Percentiles rank a stretch among this genome's conserved stretches.
These are phyloP conservation scores for Rhizopus sp. DNA, from an alignment of 371 early-diverging fungal genomes.

Conservation along the genomic window DNA sequence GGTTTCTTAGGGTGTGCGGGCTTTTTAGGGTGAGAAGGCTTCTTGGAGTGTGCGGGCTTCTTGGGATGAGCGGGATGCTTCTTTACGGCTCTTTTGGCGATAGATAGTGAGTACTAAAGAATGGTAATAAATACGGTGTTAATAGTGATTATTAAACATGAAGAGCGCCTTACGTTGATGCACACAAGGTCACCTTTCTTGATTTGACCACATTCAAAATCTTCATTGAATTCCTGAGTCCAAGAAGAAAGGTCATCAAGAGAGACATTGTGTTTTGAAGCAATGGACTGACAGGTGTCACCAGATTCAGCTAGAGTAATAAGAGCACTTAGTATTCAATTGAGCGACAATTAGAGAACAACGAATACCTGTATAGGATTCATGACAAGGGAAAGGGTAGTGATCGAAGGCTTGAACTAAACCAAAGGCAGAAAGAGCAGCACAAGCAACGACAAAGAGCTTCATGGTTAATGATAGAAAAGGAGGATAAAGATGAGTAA, in stretches of 20 bases:
- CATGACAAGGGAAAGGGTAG: slow-evolving; percentile 2
- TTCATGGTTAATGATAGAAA: not conserved
- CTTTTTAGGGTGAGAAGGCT: not conserved
- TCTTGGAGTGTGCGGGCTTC: not conserved
- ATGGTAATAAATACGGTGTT: no score
- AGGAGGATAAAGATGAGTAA: no score
- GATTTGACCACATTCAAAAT: not conserved
- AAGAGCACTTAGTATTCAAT: not conserved
- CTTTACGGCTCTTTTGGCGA: no score
- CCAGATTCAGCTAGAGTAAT: not conserved
- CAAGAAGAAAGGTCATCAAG: not conserved
- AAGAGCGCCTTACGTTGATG: not conserved
- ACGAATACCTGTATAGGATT: not conserved
- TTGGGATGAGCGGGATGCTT: no score
- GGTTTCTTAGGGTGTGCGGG: not conserved
- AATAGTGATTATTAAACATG: no score
- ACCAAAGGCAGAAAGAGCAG: not conserved
- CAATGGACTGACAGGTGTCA: slow-evolving; percentile 2
- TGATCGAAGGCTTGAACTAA: slow-evolving; percentile 1
- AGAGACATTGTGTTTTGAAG: not conserved
- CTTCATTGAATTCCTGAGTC: slow-evolving; percentile 1
- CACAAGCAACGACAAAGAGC: not conserved
- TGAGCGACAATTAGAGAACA: not conserved
- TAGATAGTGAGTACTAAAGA: no score
- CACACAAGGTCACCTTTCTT: slow-evolving; percentile 5